phyloP scores from a whole-genome alignment of 75 land plant species.

The Sequoiadendron giganteum region DNA sequence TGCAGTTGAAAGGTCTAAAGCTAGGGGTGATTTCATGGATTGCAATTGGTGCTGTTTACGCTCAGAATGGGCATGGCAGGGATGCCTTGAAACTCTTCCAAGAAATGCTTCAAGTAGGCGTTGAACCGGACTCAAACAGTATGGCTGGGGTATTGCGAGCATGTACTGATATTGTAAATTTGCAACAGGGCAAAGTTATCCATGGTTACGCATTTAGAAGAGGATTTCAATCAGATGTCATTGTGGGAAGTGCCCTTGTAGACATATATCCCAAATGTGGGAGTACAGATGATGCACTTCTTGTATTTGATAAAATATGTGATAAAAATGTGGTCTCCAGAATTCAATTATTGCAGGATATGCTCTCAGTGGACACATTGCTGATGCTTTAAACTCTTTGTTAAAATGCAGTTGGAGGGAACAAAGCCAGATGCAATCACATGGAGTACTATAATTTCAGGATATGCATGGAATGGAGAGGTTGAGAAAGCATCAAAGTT shows the following conservation, averaged over 20 bases:
- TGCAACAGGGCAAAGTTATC: conserved; percentile 2
- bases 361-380: conserved; percentile 1
- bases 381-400: conserved; percentile 10
- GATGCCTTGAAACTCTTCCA: conserved; percentile 1
- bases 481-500: background rate
- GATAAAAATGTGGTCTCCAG: conserved; percentile 6
- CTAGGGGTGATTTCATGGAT: conserved; percentile 26
- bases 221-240: conserved; percentile 14
- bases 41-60: background rate
- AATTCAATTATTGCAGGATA: conserved; percentile 16
- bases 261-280: conserved; percentile 10
- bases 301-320: conserved; percentile 4
- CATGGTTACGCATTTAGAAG: conserved; percentile 33
- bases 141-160: conserved; percentile 39
- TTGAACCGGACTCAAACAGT: background rate
- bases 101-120: background rate
- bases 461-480: background rate
- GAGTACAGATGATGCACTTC: background rate
- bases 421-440: conserved; percentile 5
- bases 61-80: conserved; percentile 9
- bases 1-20: conserved; percentile 8
- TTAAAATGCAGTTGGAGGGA: conserved; percentile 1
- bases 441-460: background rate
- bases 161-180: conserved; percentile 23
- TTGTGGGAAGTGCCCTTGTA: conserved; percentile 8